A percentile compares a stretch with the other conserved stretches of the same genome.
Evolutionary conservation across 495 filamentous ascomycete genomes (phyloP).

Genomic region (Neurospora sp.): DNA sequence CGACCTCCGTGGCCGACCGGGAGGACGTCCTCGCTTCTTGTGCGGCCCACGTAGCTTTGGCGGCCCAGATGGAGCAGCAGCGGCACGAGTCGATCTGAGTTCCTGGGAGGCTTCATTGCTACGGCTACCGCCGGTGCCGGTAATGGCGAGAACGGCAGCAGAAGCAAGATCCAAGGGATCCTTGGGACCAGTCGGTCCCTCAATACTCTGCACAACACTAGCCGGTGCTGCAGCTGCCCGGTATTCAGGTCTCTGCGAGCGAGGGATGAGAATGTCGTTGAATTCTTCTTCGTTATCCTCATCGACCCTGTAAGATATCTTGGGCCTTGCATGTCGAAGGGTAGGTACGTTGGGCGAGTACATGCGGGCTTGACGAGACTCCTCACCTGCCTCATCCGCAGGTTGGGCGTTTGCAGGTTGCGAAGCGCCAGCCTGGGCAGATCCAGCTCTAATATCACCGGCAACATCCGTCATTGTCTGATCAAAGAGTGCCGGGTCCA

Average conservation of each 20-base stretch:
- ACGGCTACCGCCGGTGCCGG: neutral
- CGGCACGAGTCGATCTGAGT: neutral
- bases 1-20: slow-evolving; percentile 17
- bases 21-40: slow-evolving; percentile 14
- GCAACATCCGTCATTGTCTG: slow-evolving; percentile 11
- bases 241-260: slow-evolving; percentile 10
- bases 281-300: slow-evolving; percentile 29
- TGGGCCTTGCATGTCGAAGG: slow-evolving; percentile 36
- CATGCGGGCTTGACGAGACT: slow-evolving; percentile 2
- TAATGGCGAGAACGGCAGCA: slow-evolving; percentile 16
- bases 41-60: neutral
- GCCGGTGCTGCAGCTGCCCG: slow-evolving; percentile 6
- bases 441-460: neutral
- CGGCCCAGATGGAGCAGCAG: neutral
- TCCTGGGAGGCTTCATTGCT: neutral
- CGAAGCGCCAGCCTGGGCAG: neutral
- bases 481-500: slow-evolving; percentile 30
- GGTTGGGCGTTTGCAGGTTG: neutral
- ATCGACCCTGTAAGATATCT: slow-evolving; percentile 27
- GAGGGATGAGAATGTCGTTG: slow-evolving; percentile 23
- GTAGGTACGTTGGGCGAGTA: slow-evolving; percentile 25
- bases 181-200: slow-evolving; percentile 1
- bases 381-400: slow-evolving; percentile 1
- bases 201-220: slow-evolving; percentile 1
- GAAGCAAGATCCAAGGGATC: slow-evolving; percentile 32